Percentiles rank a stretch among this genome's conserved stretches.
These are phyloP conservation scores for Wickerhamiella bombiphila DNA, from an alignment of 805 yeast species.

Conservation along the genomic window DNA sequence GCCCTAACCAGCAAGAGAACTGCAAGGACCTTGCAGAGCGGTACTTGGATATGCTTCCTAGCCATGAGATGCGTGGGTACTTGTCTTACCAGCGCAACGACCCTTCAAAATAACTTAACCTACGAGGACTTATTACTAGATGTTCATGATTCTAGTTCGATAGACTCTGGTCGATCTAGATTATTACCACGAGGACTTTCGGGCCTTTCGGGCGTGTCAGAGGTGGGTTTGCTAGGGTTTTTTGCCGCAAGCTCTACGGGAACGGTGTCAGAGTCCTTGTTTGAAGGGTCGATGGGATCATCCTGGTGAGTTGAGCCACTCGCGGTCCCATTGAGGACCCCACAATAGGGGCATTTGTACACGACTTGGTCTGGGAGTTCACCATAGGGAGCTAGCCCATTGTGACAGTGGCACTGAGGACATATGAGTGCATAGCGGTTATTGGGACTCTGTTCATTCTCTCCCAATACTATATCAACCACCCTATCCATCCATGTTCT, in stretches of 20 bases:
- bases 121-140: too few relatives aligned
- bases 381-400: conserved; percentile 72
- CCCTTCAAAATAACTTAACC: conserved; percentile 51
- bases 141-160: too few relatives aligned
- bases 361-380: conserved; percentile 34
- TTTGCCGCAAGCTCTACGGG: too few relatives aligned
- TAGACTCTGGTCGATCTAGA: too few relatives aligned
- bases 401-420: conserved; percentile 47
- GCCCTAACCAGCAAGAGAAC: conserved; percentile 60
- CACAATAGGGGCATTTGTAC: conserved; percentile 57
- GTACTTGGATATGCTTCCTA: conserved; percentile 62
- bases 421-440: conserved; percentile 62
- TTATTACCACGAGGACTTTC: too few relatives aligned
- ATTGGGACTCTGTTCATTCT: conserved; percentile 47
- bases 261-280: too few relatives aligned
- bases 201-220: too few relatives aligned
- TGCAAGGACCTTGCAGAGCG: conserved; percentile 57
- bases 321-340: conserved; percentile 19
- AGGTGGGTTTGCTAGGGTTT: too few relatives aligned
- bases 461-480: conserved; percentile 37
- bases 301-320: neutral
- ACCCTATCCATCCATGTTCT: conserved; percentile 31
- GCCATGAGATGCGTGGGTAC: conserved; percentile 54
- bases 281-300: too few relatives aligned
- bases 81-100: conserved; percentile 83